A percentile compares a stretch with the other conserved stretches of the same genome.
Evolutionary conservation across 306 rosid species (phyloP).

Genomic region (Gleditsia sinensis): DNA sequence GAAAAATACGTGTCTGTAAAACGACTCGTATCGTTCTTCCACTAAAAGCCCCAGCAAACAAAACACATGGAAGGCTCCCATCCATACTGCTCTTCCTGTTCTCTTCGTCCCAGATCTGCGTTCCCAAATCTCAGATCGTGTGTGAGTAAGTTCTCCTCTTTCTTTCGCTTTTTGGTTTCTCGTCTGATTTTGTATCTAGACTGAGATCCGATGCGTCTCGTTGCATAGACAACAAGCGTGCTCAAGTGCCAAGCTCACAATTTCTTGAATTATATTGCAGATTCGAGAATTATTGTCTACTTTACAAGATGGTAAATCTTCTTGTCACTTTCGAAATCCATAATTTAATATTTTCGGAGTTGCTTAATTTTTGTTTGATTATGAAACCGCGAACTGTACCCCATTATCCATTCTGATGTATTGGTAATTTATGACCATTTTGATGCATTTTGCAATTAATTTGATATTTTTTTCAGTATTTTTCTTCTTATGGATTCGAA

Average conservation of each 20-base stretch:
- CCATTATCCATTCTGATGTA: neutral
- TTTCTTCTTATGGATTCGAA: neutral
- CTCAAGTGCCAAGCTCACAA: neutral
- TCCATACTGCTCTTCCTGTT: neutral
- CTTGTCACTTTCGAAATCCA: neutral
- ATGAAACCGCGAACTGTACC: neutral
- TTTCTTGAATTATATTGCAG: constrained; percentile 24
- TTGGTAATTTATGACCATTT: neutral
- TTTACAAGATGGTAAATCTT: constrained; percentile 40
- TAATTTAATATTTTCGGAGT: neutral
- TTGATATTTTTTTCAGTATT: neutral
- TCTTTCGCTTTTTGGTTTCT: neutral
- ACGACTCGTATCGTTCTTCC: neutral
- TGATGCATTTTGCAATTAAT: neutral
- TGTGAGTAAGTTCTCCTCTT: neutral
- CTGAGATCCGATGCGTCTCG: constrained; percentile 2
- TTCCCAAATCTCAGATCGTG: constrained; percentile 32
- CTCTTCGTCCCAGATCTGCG: constrained; percentile 27
- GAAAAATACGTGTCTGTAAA: neutral
- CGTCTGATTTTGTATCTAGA: neutral
- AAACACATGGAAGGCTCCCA: neutral
- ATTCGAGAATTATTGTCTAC: constrained; percentile 14
- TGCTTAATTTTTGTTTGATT: neutral
- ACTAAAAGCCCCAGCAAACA: neutral
- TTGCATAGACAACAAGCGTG: neutral